phyloP scores from a whole-genome alignment of 2,329 filamentous ascomycete genomes.

The Fusarium tjaetaba region DNA sequence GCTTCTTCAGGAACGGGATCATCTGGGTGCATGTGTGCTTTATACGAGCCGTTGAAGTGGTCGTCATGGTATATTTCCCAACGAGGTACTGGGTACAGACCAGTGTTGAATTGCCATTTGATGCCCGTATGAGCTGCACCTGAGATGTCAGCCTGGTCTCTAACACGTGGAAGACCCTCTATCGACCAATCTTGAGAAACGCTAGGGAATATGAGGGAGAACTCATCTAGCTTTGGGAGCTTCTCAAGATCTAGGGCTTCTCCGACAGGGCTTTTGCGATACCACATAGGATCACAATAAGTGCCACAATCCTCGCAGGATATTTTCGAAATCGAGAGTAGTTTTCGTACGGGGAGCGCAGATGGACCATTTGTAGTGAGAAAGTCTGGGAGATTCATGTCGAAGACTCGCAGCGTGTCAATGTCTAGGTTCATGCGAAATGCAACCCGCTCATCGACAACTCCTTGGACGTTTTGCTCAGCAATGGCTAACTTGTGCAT shows the following conservation, averaged over 20 bases:
- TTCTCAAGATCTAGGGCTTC: rapidly evolving
- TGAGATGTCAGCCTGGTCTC: rapidly evolving
- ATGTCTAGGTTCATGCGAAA: not conserved
- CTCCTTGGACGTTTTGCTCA: rapidly evolving
- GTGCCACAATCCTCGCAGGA: too few species aligned
- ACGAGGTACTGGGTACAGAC: not conserved
- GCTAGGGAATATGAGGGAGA: rapidly evolving
- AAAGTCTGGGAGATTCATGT: rapidly evolving
- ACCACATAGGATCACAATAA: not conserved
- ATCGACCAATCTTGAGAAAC: rapidly evolving
- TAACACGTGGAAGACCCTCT: not conserved
- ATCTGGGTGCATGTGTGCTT: rapidly evolving
- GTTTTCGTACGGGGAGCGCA: rapidly evolving
- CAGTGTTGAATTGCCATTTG: not conserved
- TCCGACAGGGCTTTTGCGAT: rapidly evolving
- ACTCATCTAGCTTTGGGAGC: not conserved
- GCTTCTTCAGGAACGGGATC: not conserved
- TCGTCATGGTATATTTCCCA: not conserved
- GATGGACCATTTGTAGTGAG: rapidly evolving
- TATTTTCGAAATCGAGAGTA: not conserved
- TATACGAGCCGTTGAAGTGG: rapidly evolving
- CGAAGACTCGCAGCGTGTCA: not conserved
- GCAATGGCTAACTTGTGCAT: rapidly evolving
- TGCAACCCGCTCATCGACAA: rapidly evolving
- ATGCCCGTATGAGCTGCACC: rapidly evolving